A percentile compares a stretch with the other conserved stretches of the same genome.
These are phyloP conservation scores for Podospora bellae-mahoneyi DNA, from an alignment of 495 filamentous ascomycete species.

Conservation along the genomic window DNA sequence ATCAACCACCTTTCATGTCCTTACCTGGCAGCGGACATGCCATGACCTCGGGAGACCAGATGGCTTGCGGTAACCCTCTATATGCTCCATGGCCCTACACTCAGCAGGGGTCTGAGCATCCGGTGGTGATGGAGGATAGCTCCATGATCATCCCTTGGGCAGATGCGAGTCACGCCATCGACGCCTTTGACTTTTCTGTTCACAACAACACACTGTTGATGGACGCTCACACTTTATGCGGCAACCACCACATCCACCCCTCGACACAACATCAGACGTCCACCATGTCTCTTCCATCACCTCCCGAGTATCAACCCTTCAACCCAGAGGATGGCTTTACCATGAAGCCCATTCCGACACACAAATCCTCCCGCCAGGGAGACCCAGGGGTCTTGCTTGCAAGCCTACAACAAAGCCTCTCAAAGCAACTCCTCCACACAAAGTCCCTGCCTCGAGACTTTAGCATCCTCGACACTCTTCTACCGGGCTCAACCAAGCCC, in stretches of 20 bases:
- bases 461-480: not conserved
- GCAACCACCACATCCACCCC: not conserved
- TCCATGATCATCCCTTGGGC: not conserved
- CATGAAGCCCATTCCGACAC: not conserved
- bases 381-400: conserved; percentile 1
- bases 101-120: not conserved
- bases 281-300: not conserved
- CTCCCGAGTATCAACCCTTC: not conserved
- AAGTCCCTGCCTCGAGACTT: not conserved
- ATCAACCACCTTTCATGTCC: not conserved
- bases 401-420: conserved; percentile 1
- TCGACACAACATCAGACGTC: not conserved
- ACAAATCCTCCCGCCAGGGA: not conserved
- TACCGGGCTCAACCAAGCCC: not conserved
- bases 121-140: not conserved
- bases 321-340: not conserved
- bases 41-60: not conserved
- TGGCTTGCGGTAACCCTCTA: not conserved
- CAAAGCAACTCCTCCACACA: not conserved
- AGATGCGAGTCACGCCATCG: not conserved
- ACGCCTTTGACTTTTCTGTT: not conserved
- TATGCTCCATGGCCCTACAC: conserved; percentile 2
- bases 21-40: not conserved
- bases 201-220: not conserved
- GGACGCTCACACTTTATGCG: not conserved